A percentile compares a stretch with the other conserved stretches of the same genome.
These are phyloP conservation scores for Falciphora oryzae DNA, from an alignment of 2,329 filamentous ascomycete species.

Conservation along the genomic window DNA sequence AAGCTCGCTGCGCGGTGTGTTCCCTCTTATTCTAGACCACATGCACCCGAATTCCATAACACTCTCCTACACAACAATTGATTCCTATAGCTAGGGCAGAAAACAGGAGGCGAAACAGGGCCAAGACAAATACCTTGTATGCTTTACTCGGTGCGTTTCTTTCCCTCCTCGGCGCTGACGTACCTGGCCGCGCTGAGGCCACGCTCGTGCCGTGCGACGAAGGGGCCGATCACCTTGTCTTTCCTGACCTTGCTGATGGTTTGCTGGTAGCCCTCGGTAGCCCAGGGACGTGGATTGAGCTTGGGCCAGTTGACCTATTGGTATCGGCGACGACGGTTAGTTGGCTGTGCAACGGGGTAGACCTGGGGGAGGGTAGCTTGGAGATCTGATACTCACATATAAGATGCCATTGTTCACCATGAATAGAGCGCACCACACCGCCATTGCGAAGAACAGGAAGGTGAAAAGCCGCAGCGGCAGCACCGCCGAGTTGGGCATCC, in stretches of 20 bases:
- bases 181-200: conserved; percentile 78
- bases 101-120: neutral
- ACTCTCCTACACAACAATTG: neutral
- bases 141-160: conserved; percentile 87
- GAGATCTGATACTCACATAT: conserved; percentile 62
- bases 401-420: conserved; percentile 82
- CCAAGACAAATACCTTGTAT: neutral
- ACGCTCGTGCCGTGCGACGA: conserved; percentile 71
- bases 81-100: neutral
- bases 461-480: conserved; percentile 79
- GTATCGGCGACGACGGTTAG: conserved; percentile 1
- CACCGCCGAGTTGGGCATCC: conserved; percentile 66
- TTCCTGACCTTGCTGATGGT: conserved; percentile 77
- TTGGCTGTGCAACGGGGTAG: no score
- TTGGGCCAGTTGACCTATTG: conserved; percentile 98
- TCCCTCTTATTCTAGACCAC: neutral
- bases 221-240: conserved; percentile 71
- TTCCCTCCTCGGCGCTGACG: conserved; percentile 87
- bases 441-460: conserved; percentile 67
- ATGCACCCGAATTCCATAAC: neutral
- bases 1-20: neutral
- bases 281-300: conserved; percentile 81
- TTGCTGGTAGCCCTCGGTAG: conserved; percentile 82
- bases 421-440: conserved; percentile 68
- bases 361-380: neutral